Conservation (phyloP, 305 asterid genomes). For the Euphrasia arctica region DNA sequence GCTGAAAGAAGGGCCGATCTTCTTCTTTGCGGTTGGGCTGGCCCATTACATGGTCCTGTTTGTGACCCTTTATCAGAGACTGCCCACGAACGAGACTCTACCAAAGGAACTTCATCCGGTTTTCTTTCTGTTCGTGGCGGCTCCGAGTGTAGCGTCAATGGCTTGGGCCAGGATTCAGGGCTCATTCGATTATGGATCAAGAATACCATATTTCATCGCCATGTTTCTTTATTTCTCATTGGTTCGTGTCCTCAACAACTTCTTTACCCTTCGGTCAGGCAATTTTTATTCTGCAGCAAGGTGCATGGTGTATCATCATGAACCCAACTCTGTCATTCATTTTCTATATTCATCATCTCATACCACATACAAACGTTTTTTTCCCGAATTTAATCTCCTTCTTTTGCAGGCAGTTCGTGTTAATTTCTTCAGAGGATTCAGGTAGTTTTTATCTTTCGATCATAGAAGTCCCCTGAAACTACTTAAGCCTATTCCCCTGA, state of each 20-base stretch:
- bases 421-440: slow-evolving; percentile 80
- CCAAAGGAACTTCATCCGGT: slow-evolving; percentile 92
- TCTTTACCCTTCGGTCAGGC: background rate
- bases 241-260: slow-evolving; percentile 34
- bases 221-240: slow-evolving; percentile 73
- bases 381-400: background rate
- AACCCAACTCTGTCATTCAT: background rate
- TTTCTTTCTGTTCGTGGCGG: slow-evolving; percentile 86
- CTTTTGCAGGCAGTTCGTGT: slow-evolving; percentile 64
- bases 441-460: slow-evolving; percentile 22
- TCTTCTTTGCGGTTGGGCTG: slow-evolving; percentile 81
- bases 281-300: too few species aligned
- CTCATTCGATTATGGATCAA: slow-evolving; percentile 57
- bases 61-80: slow-evolving; percentile 84
- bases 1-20: slow-evolving; percentile 75
- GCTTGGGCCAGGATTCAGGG: slow-evolving; percentile 82
- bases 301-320: too few species aligned
- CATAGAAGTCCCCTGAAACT: too few species aligned
- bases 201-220: slow-evolving; percentile 66
- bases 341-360: background rate
- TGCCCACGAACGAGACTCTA: slow-evolving; percentile 76
- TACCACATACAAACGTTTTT: background rate
- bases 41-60: slow-evolving; percentile 77
- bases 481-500: too few species aligned
- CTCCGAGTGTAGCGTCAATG: slow-evolving; percentile 85